Evolutionary conservation across 179 eudicot species (phyloP).

Genomic region (Patellifolia procumbens): DNA sequence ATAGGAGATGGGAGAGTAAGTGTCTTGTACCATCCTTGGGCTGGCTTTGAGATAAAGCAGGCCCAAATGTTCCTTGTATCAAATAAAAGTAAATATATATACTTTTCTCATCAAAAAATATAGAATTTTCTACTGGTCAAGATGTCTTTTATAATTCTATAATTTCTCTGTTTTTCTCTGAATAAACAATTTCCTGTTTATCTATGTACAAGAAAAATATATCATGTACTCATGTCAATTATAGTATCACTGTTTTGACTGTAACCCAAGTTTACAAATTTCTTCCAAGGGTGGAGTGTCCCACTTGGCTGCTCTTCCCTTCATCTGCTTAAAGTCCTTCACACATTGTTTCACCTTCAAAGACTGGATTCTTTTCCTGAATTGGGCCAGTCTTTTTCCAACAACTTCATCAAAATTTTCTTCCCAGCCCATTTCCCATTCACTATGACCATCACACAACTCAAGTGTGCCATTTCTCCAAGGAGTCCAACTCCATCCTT

Average conservation of each 20-base stretch:
- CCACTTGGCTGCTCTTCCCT: constrained; percentile 46
- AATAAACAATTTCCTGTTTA: not conserved
- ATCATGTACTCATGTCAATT: not conserved
- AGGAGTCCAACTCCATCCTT: constrained; percentile 83
- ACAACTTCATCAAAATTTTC: constrained; percentile 45
- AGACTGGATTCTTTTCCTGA: constrained; percentile 42
- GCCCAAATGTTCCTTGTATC: too few relatives aligned
- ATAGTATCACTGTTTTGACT: constrained; percentile 11
- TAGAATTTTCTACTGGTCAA: not conserved
- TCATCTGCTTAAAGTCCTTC: constrained; percentile 54
- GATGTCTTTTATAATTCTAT: not conserved
- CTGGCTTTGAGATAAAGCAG: too few relatives aligned
- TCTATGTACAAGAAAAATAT: constrained; percentile 29
- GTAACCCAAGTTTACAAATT: constrained; percentile 64
- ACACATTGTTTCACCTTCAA: constrained; percentile 58
- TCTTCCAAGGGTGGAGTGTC: constrained; percentile 52
- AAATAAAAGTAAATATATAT: too few relatives aligned
- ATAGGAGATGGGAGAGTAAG: too few relatives aligned
- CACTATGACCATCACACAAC: constrained; percentile 68
- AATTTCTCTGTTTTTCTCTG: not conserved
- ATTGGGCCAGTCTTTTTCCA: constrained; percentile 43
- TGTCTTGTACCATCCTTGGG: too few relatives aligned
- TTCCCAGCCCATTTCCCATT: constrained; percentile 86
- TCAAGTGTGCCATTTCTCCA: constrained; percentile 51
- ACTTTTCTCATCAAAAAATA: not conserved